phyloP scores from a whole-genome alignment of 1,284 basidiomycete species.

The Rhodotorula sp. region DNA sequence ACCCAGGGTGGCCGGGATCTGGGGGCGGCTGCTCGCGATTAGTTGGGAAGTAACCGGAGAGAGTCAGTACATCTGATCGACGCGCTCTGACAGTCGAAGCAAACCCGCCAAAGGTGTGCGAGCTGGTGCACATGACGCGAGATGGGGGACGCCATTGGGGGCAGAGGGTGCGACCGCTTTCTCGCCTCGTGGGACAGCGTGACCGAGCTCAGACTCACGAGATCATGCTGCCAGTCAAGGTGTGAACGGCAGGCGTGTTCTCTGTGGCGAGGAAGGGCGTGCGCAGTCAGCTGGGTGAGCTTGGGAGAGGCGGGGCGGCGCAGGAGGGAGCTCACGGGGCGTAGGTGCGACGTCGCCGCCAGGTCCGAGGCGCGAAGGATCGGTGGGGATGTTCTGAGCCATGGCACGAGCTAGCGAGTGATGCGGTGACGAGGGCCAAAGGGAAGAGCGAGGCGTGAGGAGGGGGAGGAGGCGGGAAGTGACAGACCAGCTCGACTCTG shows the following conservation, averaged over 20 bases:
- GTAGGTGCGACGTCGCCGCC: conserved; percentile 34
- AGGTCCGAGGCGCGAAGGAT: conserved; percentile 29
- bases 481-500: neutral
- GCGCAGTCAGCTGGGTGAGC: neutral
- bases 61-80: neutral
- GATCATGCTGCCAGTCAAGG: conserved; percentile 34
- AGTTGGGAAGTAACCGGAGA: neutral
- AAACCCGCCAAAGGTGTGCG: neutral
- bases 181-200: too few species aligned
- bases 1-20: conserved; percentile 46
- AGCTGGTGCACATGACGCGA: conserved; percentile 1
- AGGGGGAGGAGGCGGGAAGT: neutral
- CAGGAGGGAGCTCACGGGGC: conserved; percentile 21
- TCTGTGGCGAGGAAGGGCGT: neutral
- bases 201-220: conserved; percentile 23
- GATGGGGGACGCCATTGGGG: neutral
- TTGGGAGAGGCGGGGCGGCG: neutral
- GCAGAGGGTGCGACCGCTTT: neutral
- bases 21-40: conserved; percentile 41
- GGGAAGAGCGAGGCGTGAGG: neutral
- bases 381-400: conserved; percentile 32
- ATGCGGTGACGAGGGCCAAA: neutral
- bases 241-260: conserved; percentile 42
- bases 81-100: neutral
- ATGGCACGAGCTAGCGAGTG: conserved; percentile 1